Base-by-base conservation (phyloP, 164 flowering plant species). In the Magnolia changhungtana region DNA sequence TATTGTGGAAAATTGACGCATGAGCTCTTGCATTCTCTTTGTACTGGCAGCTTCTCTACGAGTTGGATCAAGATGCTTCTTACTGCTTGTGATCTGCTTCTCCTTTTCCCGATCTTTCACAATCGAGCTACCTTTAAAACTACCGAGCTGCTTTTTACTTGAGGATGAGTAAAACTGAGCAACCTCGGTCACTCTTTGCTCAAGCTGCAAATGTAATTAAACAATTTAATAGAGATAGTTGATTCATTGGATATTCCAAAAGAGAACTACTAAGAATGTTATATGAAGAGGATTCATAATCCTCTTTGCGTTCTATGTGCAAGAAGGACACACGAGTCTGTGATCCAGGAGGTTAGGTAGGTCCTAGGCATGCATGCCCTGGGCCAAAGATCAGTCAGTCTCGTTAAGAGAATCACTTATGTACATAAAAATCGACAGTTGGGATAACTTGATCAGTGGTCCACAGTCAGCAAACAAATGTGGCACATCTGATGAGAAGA, bases 21-120 rank as follows among this genome's bases (percentile, higher is more conserved):
- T 90, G 55, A 95, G 95, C 70, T 93, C 97, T 80, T 90, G 97
- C 93, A 90, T 92, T 90, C 97, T 85, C 87, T 89, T 91, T 45
- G 88, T 80, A 74, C 87, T 83, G 79, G 88, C 90, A 63, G 90
- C 89, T 84, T 90, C 94, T 71, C 88, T 86, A 58, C 77, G 80
- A 14, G 87, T 67, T 75, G 92, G 88, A 77, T 90, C 95, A 63
- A 85, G 92, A 52, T 84, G 90, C 83, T 88, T 92, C 77, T 78
- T 86, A 37, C 79, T 74, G 77, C 84, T 80, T 10, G 87, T 63
- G 18, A 83, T 51, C 63, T 74, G 79, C 76, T 84, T 91, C 50
- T 87, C 97, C 80, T 83, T 89, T 4, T 89, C 95, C 75, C 87
- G 86, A 58, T 92, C 94, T 85, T 91, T 92, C 49, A 64, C 71